These are phyloP conservation scores for Digitaria exilis DNA, from an alignment of 202 grass and related monocot genomes.

Conservation along the genomic window DNA sequence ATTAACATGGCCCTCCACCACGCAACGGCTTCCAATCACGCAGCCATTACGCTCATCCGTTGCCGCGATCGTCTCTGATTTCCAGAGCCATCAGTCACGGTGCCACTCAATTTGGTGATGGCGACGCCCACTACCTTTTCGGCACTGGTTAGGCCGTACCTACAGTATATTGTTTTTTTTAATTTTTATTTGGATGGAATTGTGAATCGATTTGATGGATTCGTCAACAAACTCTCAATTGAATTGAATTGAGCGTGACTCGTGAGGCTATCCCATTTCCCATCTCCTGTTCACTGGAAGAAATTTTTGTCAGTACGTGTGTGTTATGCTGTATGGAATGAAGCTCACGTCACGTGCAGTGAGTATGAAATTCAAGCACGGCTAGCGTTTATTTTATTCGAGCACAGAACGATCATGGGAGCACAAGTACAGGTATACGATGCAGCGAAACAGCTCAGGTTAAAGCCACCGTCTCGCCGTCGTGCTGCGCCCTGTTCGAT, in stretches of 20 bases:
- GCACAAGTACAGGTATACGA: not conserved
- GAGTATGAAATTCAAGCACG: not conserved
- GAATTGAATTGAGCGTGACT: too few relatives aligned
- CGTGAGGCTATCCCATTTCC: not conserved
- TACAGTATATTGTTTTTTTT: too few relatives aligned
- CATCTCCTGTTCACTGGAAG: not conserved
- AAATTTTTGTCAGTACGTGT: too few relatives aligned
- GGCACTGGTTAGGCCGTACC: not conserved
- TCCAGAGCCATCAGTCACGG: not conserved
- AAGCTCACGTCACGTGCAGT: not conserved
- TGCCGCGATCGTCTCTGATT: not conserved
- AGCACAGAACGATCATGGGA: not conserved
- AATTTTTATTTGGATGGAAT: too few relatives aligned
- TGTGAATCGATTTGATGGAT: slow-evolving; percentile 22
- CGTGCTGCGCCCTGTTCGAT: too few relatives aligned
- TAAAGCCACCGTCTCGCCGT: not conserved
- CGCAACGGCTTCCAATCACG: slow-evolving; percentile 21
- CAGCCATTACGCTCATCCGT: not conserved
- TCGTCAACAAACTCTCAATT: not conserved
- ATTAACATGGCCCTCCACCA: not conserved
- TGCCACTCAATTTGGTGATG: not conserved
- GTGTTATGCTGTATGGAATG: not conserved
- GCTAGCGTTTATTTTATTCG: not conserved
- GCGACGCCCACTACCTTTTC: not conserved
- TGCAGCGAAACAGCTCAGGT: not conserved